Evolutionary conservation across 768 basidiomycete genomes (phyloP), one percentile per base, ranked within the genome.

Genomic region (Xerocomellus intermedius): DNA sequence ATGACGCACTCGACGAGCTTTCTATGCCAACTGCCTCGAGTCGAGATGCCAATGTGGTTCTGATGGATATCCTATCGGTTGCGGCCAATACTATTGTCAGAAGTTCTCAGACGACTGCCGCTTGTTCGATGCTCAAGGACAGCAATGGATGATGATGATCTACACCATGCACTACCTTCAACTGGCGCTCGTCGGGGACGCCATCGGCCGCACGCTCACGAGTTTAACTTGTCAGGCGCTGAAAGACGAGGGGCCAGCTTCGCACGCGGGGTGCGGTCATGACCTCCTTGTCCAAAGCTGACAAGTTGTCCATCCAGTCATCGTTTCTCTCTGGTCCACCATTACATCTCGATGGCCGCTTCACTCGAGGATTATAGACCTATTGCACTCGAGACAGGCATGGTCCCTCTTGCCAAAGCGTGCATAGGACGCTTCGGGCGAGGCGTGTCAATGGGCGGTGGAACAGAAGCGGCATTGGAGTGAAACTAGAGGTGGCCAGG

Each of bases 291-390:
- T 92, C 91, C 41, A 91, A 92, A 61, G 82, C 91, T 1, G 91
- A 94, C 73, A 82, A 82, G 61, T 82, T 89, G 4, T 93, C 87
- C 64, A 85, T 44, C 77, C n/a, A n/a, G n/a, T n/a, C n/a, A n/a
- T n/a, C n/a, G n/a, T n/a, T n/a, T n/a, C n/a, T n/a, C n/a, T n/a
- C n/a, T n/a, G n/a, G n/a, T n/a, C n/a, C 81, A 3, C 82, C 91
- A 2, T 73, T 84, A 17, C 87, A 93, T 47, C 77, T 82, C 5
- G 93, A 95, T 67, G 91, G 91, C 1, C 86, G 93, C n/a, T n/a
- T n/a, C n/a, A n/a, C n/a, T n/a, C n/a, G n/a, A n/a, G n/a, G n/a
- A n/a, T n/a, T n/a, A n/a, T n/a, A n/a, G n/a, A n/a, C n/a, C n/a
- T n/a, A 78, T 94, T 19, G 75, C 82, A 8, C 81, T 95, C 28